Evolutionary conservation across 371 early-diverging fungal genomes (phyloP), one percentile per base, ranked within the genome.

Genomic region (Smittium mucronatum): DNA sequence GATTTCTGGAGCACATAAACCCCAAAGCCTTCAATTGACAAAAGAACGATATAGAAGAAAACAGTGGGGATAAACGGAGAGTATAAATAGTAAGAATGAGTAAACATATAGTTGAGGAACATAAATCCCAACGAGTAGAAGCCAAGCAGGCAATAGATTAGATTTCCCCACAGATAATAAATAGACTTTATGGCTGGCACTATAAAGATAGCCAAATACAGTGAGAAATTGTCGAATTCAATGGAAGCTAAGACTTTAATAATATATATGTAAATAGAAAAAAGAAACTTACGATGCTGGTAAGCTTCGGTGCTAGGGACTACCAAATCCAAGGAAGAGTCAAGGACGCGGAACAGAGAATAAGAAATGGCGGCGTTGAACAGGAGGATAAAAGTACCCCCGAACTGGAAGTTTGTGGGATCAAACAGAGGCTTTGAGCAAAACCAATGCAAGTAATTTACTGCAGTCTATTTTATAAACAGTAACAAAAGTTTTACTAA

Each of bases 261-360:
- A 65, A 31, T 15, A 61, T 11, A 30, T 5, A 32, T 33, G 34
- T 5, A 34, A 5, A 34, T 65, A 11, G 17, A 8, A 32, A 5
- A n/a, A 2, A 65, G n/a, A n/a, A 2, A 11, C 65, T 65, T 65
- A 65, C 65, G 15, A 34, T 65, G 32, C n/a, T 65, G n/a, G 34
- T 31, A 65, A n/a, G 65, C 65, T 36, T 65, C 65, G n/a, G 65
- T 65, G 21, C 34, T 65, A n/a, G n/a, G 34, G 34, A 36, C 15
- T n/a, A 65, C 34, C 5, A 32, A 32, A 17, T 34, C 34, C 5
- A 65, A n/a, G 17, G 65, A 65, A 1, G 32, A n/a, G 34, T 2
- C 11, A 8, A 65, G n/a, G 8, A 33, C 21, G 34, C n/a, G 5
- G 25, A 31, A 28, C 32, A 65, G 8, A n/a, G 34, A 21, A n/a